Evolutionary conservation across 345 rosid genomes (phyloP), one percentile per base, ranked within the genome.

Genomic region (Psidium guajava): DNA sequence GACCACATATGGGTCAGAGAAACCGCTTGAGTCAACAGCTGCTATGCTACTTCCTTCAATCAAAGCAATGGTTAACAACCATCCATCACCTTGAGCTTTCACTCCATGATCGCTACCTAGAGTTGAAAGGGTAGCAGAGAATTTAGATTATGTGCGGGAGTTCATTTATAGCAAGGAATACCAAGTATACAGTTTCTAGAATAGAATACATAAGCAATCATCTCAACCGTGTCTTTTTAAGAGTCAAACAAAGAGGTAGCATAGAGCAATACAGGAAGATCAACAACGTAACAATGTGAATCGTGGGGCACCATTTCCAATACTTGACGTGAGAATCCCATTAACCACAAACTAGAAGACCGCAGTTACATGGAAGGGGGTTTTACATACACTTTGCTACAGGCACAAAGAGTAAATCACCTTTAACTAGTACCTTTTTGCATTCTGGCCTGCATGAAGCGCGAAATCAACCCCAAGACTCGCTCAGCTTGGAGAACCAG

Each of bases 71-170:
- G 99, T 97, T 83, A 95, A 93, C 86, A 97, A 84, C 98, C 99
- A 97, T 83, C 99, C 99, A 86, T 95, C 96, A 50, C 99, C 99
- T 91, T 91, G 98, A 51, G 99, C 98, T 92, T 93, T 97, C 85
- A 95, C 87, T 87, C 99, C 99, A 88, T 95, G 98, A 93, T 97
- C 99, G 84, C 94, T 92, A 51, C 96, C 99, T 97, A 74, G 50
- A 84, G 32, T 54, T 6, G 28, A 81, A 85, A 54, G 80, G 82
- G 49, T 10, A 55, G 16, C 27, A 57, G 69, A 20, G 28, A 52
- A 77, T 54, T 54, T 69, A 54, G 80, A 69, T 69, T 69, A 18
- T 13, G 1, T 50, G 13, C 52, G 47, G 40, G 47, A 36, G 47
- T 32, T 2, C 13, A 22, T 69, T 5, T 3, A 32, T 69, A 69